phyloP scores from a whole-genome alignment of 2,329 filamentous ascomycete genomes.

The Epicoccum nigrum region DNA sequence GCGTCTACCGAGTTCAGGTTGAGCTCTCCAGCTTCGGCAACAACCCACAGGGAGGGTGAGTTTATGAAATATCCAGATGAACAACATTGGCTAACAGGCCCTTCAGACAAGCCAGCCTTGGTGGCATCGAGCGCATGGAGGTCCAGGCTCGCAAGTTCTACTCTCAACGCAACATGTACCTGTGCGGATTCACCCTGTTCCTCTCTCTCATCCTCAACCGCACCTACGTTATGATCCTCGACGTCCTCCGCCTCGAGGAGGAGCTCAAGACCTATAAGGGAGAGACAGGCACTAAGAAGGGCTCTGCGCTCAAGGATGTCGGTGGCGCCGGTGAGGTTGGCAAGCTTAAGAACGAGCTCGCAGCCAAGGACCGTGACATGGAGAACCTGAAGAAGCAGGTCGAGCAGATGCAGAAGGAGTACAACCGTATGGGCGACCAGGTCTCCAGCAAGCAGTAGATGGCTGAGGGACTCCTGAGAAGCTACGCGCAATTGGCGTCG shows the following conservation, averaged over 20 bases:
- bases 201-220: slow-evolving; percentile 98
- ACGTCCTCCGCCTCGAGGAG: slow-evolving; percentile 89
- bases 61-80: slow-evolving; percentile 20
- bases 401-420: slow-evolving; percentile 81
- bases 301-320: slow-evolving; percentile 70
- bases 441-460: slow-evolving; percentile 65
- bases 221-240: slow-evolving; percentile 96
- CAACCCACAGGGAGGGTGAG: slow-evolving; percentile 58
- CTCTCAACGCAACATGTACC: slow-evolving; percentile 99
- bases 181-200: slow-evolving; percentile 99
- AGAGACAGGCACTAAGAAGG: slow-evolving; percentile 64
- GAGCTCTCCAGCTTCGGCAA: slow-evolving; percentile 80
- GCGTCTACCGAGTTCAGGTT: slow-evolving; percentile 94
- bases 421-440: slow-evolving; percentile 84
- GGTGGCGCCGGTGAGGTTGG: slow-evolving; percentile 79
- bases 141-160: slow-evolving; percentile 99
- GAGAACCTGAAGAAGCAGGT: slow-evolving; percentile 92
- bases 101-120: slow-evolving; percentile 72
- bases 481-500: slow-evolving; percentile 11
- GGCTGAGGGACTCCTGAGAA: slow-evolving; percentile 12
- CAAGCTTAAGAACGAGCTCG: slow-evolving; percentile 68
- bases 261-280: slow-evolving; percentile 84
- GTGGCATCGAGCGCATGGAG: slow-evolving; percentile 89
- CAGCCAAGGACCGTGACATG: slow-evolving; percentile 80
- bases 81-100: slow-evolving; percentile 17